Base-by-base conservation (phyloP, 768 basidiomycete species). In the Gloeopeniophorella convolvens region DNA sequence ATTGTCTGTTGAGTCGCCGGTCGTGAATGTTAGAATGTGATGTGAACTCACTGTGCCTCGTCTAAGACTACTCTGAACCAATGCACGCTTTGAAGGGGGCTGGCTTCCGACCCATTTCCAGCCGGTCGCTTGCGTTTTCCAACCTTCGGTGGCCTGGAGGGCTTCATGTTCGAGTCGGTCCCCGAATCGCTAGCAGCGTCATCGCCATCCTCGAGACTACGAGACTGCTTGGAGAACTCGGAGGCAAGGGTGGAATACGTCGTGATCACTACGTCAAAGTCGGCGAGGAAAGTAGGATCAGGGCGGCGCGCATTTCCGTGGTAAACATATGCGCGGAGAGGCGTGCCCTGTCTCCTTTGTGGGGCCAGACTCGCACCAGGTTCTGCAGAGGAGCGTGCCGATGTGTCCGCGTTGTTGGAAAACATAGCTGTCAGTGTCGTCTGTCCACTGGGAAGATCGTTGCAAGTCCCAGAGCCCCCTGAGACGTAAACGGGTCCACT, bases 261-360 rank as follows among this genome's bases (percentile, higher is more conserved):
- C 4, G 96, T 99, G 65, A 99, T 90, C 50, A 99, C 94, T 18
- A 91, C 86, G 68, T 99, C 96, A 65, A 97, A 95, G 64, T 94
- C 83, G 16, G 90, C 87, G 37, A 99, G 73, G 63, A 86, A 92
- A 13, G 77, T 67, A n/a, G 92, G 80, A 63, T 97, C 92, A 18
- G 85, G 82, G 26, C 85, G 78, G 33, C 96, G 82, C 18, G 85
- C 74, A 65, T 90, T 87, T 32, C 96, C 96, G 61, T 99, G 96
- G 64, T 98, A 98, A 53, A 98, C 79, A 68, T 98, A 98, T 23
- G 98, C 84, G 28, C 83, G 81, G n/a, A 92, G 66, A 3, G 78
- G 66, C 34, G 70, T 72, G 18, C 63, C 41, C 21, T 30, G 35
- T 42, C 50, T 50, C 32, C n/a, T 36, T 23, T 26, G 43, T 12